Evolutionary conservation across 2,329 filamentous ascomycete species (phyloP).

Genomic region (Rutstroemia sp.): DNA sequence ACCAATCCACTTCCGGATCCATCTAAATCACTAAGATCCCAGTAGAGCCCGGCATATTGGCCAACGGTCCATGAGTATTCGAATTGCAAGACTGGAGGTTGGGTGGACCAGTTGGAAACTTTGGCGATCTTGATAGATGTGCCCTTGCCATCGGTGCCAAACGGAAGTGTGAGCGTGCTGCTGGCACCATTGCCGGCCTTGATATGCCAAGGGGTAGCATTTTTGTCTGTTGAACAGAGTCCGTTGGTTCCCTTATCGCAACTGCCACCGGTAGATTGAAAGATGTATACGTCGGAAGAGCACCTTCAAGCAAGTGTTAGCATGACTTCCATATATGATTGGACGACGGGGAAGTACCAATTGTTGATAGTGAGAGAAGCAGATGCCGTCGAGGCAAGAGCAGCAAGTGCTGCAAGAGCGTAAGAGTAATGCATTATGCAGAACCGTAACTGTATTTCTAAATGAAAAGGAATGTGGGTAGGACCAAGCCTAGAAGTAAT

Average conservation of each 20-base stretch:
- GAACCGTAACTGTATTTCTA: background rate
- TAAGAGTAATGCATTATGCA: slow-evolving; percentile 5
- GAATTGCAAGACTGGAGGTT: slow-evolving; percentile 4
- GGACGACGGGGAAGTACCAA: background rate
- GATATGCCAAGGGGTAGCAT: slow-evolving; percentile 4
- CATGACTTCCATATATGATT: too few species aligned
- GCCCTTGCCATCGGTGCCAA: background rate
- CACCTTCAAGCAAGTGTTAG: background rate
- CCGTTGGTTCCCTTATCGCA: slow-evolving; percentile 4
- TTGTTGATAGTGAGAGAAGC: slow-evolving; percentile 8
- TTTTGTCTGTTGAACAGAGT: background rate
- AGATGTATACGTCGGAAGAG: slow-evolving; percentile 2
- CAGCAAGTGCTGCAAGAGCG: slow-evolving; percentile 6
- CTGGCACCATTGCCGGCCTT: slow-evolving; percentile 5
- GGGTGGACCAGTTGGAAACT: slow-evolving; percentile 3
- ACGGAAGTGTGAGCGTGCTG: slow-evolving; percentile 1
- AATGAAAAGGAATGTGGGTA: slow-evolving; percentile 4
- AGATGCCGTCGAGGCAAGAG: slow-evolving; percentile 3
- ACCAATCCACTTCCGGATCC: slow-evolving; percentile 6
- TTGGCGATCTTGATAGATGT: slow-evolving; percentile 8
- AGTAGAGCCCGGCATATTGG: slow-evolving; percentile 3
- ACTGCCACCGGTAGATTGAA: slow-evolving; percentile 1
- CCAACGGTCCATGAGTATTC: slow-evolving; percentile 8
- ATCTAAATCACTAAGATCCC: slow-evolving; percentile 9
- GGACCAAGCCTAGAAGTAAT: slow-evolving; percentile 1